Evolutionary conservation across 345 rosid genomes (phyloP).

Genomic region (Euphorbia tirucalli): DNA sequence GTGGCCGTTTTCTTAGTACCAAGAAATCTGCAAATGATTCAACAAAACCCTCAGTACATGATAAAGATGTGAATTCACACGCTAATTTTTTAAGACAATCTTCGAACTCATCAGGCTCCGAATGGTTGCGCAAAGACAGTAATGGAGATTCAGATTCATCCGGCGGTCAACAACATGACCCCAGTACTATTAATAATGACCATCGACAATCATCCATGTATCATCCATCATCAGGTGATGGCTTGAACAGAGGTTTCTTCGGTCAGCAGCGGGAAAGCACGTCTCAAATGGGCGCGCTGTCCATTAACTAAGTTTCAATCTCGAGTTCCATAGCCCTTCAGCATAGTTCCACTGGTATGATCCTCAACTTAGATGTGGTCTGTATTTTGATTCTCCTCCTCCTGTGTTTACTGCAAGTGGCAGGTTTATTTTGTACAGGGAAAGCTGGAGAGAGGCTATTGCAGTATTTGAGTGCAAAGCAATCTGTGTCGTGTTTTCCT

Average conservation of each 20-base stretch:
- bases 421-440: conserved; percentile 19
- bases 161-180: conserved; percentile 19
- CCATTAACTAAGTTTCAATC: conserved; percentile 25
- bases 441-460: conserved; percentile 13
- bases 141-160: conserved; percentile 20
- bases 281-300: conserved; percentile 26
- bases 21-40: conserved; percentile 39
- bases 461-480: conserved; percentile 11
- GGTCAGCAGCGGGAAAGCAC: conserved; percentile 31
- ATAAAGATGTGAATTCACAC: conserved; percentile 21
- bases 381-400: neutral
- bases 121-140: conserved; percentile 17
- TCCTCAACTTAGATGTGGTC: neutral
- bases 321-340: conserved; percentile 19
- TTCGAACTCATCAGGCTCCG: conserved; percentile 23
- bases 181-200: conserved; percentile 19
- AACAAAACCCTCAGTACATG: conserved; percentile 25
- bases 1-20: conserved; percentile 63
- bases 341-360: conserved; percentile 24
- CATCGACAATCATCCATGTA: conserved; percentile 23
- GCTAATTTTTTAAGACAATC: conserved; percentile 21
- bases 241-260: conserved; percentile 11
- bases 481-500: conserved; percentile 12
- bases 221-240: conserved; percentile 21
- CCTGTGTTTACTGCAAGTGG: conserved; percentile 3